Evolutionary conservation across 2,329 filamentous ascomycete genomes (phyloP), one percentile per base, ranked within the genome.

Genomic region (Thielaviopsis musarum): DNA sequence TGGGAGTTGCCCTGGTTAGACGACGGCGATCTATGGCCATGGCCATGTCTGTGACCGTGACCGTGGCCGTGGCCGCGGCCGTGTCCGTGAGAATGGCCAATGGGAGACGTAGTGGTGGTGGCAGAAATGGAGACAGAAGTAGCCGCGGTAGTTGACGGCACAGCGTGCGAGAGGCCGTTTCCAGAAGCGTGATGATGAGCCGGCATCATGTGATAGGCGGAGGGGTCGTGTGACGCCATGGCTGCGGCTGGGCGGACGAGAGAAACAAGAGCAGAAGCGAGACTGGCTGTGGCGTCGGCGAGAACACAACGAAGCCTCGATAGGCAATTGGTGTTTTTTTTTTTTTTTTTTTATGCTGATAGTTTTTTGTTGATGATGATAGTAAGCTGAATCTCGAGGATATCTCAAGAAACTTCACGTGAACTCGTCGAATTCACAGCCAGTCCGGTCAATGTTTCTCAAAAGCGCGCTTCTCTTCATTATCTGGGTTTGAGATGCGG

Each of bases 381-480:
- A 54, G 7, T 19, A 49, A 49, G 45, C 45, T 49, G 19, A 10
- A 10, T 21, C n/a, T 49, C 7, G 19, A 49, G n/a, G 5, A 6
- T 34, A 34, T 34, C 30, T 49, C 45, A 49, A 49, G 45, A 49
- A 5, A 34, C 52, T 57, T 62, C 60, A 62, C 60, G 60, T 62
- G 60, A 62, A 62, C 57, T 62, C 60, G 60, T 62, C 60, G 51
- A 62, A 62, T 62, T 62, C 60, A 62, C 60, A 62, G 60, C 60
- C 60, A 62, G 60, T 62, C 60, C 60, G 60, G 38, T 52, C 57
- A 51, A 59, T 56, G 60, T 62, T 62, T 62, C 60, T 62, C 57
- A 62, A 62, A 57, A 59, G 57, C 60, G 60, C 60, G 60, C 57
- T 62, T 62, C 60, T 62, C 60, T 62, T 62, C 60, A 62, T 62